A percentile compares a stretch with the other conserved stretches of the same genome.
Evolutionary conservation across 352 stramenopile genomes (phyloP).

Genomic region (Globisporangium irregulare): DNA sequence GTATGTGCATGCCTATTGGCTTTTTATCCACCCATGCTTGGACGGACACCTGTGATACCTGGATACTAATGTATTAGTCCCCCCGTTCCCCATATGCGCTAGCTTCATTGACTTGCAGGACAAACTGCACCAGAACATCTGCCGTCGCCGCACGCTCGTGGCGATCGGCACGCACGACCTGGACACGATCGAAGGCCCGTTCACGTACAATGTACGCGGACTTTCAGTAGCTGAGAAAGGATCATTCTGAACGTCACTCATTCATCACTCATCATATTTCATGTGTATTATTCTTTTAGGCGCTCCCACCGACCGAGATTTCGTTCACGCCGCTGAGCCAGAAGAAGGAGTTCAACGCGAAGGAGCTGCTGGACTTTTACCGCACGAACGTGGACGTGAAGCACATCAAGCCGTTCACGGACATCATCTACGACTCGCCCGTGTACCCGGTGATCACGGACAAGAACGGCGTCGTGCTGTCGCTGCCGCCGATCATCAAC

Average conservation of each 20-base stretch:
- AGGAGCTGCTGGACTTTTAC: constrained; percentile 95
- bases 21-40: background rate
- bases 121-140: constrained; percentile 99
- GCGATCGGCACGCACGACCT: constrained; percentile 99
- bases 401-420: constrained; percentile 99
- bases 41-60: no score
- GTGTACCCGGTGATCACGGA: constrained; percentile 98
- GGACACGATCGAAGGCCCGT: constrained; percentile 94
- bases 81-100: no score
- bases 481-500: constrained; percentile 99
- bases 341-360: constrained; percentile 89
- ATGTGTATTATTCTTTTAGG: constrained; percentile 38
- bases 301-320: constrained; percentile 91
- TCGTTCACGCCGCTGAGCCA: constrained; percentile 96
- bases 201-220: constrained; percentile 80
- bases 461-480: constrained; percentile 94
- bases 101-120: constrained; percentile 99
- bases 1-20: constrained; percentile 21
- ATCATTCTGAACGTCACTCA: background rate
- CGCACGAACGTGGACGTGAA: constrained; percentile 93
- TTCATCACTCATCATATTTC: background rate
- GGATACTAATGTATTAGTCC: no score
- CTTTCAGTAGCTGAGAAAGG: background rate
- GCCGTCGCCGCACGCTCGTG: constrained; percentile 97
- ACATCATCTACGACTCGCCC: constrained; percentile 99